Percentiles rank a stretch among this genome's conserved stretches.
Conservation (phyloP, 129 eudicot species). For the Lonicera japonica region DNA sequence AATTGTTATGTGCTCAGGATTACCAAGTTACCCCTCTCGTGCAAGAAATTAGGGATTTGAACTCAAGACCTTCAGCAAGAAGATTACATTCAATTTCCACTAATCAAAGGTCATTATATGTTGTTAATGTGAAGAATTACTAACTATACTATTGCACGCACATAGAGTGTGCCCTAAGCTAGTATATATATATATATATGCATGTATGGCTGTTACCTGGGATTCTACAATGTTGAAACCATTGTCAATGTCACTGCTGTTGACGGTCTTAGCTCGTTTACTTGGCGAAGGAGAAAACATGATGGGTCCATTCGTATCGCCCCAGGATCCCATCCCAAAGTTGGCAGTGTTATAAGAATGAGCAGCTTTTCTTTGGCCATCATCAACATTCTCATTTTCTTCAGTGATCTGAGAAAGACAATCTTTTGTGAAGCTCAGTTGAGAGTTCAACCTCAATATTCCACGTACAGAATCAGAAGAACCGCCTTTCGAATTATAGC, state of each 20-base stretch:
- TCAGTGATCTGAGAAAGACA: constrained; percentile 61
- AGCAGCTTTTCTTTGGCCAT: constrained; percentile 27
- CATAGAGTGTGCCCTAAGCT: no score
- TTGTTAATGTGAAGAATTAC: no score
- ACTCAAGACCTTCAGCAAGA: no score
- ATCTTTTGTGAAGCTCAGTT: constrained; percentile 71
- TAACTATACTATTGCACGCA: no score
- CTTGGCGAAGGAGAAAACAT: constrained; percentile 39
- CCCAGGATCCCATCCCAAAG: constrained; percentile 48
- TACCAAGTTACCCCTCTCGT: no score
- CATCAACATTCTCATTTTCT: constrained; percentile 30
- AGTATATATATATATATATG: no score
- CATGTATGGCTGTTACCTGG: no score
- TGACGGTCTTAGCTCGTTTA: constrained; percentile 39
- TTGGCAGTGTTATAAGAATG: constrained; percentile 24
- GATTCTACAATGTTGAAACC: constrained; percentile 41
- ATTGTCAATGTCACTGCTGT: constrained; percentile 15
- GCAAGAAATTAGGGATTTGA: no score
- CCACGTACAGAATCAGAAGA: constrained; percentile 6
- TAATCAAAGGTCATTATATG: no score
- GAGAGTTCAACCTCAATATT: constrained; percentile 55
- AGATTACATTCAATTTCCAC: no score
- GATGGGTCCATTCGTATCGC: constrained; percentile 21
- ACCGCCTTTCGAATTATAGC: constrained; percentile 26
- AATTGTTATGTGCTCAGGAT: no score